Evolutionary conservation across 345 rosid genomes (phyloP).

Genomic region (Salix udensis): DNA sequence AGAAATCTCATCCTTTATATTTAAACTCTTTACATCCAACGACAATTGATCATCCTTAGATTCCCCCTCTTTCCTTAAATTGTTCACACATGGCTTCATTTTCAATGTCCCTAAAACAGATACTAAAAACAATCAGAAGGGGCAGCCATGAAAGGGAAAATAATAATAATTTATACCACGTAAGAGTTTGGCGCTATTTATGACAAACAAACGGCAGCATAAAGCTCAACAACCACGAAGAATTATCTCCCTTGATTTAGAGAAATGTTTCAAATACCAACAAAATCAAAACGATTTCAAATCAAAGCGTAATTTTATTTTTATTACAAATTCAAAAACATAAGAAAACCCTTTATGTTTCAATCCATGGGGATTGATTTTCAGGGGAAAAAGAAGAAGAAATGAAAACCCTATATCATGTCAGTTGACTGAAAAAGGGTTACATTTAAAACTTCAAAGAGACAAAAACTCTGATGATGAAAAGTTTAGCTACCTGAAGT

Average conservation of each 20-base stretch:
- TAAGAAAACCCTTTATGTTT: not conserved
- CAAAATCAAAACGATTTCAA: not conserved
- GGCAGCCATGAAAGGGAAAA: conserved; percentile 11
- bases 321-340: not conserved
- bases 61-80: conserved; percentile 29
- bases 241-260: not conserved
- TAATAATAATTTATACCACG: conserved; percentile 9
- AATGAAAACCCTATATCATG: not conserved
- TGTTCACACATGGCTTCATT: conserved; percentile 38
- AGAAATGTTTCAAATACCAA: not conserved
- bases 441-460: not conserved
- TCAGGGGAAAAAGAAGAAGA: not conserved
- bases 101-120: conserved; percentile 40
- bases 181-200: conserved; percentile 12
- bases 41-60: conserved; percentile 44
- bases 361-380: not conserved
- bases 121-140: not conserved
- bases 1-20: conserved; percentile 38
- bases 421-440: not conserved
- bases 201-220: not conserved
- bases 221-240: conserved; percentile 1
- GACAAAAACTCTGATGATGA: not conserved
- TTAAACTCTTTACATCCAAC: conserved; percentile 42
- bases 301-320: not conserved
- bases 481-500: conserved; percentile 33